Percentiles rank a stretch among this genome's conserved stretches.
phyloP scores from a whole-genome alignment of 352 stramenopile species.

The Globisporangium acanthophoron region DNA sequence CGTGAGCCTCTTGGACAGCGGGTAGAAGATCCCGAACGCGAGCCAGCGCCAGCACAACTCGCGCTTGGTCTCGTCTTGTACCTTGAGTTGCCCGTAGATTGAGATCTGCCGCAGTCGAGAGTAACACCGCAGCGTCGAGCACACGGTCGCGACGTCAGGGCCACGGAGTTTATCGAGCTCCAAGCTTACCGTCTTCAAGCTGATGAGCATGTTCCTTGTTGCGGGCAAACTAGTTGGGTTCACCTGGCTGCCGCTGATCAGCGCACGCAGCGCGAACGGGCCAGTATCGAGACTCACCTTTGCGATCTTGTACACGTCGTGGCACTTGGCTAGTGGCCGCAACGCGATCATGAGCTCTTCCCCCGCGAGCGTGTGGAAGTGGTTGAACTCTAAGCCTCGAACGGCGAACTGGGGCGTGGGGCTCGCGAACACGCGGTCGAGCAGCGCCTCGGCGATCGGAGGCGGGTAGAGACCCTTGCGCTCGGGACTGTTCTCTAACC shows the following conservation, averaged over 20 bases:
- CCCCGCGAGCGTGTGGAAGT: not conserved
- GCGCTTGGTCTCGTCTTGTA: not conserved
- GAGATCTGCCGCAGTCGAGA: not conserved
- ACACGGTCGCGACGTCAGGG: not conserved
- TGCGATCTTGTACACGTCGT: not conserved
- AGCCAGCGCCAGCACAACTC: constrained; percentile 8
- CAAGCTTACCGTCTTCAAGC: not conserved
- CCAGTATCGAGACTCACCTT: not conserved
- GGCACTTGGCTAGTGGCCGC: not conserved
- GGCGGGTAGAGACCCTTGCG: not conserved
- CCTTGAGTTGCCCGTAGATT: not conserved
- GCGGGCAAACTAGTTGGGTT: not conserved
- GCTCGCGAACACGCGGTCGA: constrained; percentile 1
- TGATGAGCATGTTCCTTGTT: not conserved
- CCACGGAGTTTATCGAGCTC: not conserved
- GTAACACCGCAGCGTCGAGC: constrained; percentile 5
- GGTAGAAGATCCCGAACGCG: constrained; percentile 13
- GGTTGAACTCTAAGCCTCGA: not conserved
- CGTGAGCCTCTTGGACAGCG: not conserved
- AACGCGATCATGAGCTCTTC: not conserved
- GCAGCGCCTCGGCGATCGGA: not conserved
- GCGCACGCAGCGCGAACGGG: not conserved
- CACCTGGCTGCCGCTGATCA: not conserved
- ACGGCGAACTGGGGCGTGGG: constrained; percentile 3
- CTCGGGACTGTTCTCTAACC: not conserved